A percentile compares a stretch with the other conserved stretches of the same genome.
phyloP scores from a whole-genome alignment of 2,329 filamentous ascomycete genomes.

The Paecilomyces variotii region DNA sequence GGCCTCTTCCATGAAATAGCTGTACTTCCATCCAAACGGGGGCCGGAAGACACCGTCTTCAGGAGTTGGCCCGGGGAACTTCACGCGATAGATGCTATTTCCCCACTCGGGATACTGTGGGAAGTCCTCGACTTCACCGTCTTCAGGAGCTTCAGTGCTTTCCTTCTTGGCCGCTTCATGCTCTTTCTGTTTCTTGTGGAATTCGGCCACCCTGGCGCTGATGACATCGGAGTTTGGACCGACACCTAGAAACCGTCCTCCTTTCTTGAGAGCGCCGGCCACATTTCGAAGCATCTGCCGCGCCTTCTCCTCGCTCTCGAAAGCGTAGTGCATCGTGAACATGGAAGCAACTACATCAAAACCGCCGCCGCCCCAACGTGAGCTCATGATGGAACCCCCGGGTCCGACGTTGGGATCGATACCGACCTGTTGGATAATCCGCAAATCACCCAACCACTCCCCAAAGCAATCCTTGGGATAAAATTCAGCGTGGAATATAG shows the following conservation, averaged over 20 bases:
- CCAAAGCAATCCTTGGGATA: slow-evolving; percentile 88
- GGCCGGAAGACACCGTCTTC: slow-evolving; percentile 86
- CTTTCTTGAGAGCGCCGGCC: slow-evolving; percentile 81
- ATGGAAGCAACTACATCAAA: slow-evolving; percentile 98
- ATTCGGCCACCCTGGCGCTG: slow-evolving; percentile 65
- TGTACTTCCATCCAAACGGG: slow-evolving; percentile 96
- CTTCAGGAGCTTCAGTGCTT: slow-evolving; percentile 28
- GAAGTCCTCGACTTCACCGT: slow-evolving; percentile 51
- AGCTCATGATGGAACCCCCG: slow-evolving; percentile 46
- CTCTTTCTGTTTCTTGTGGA: slow-evolving; percentile 54
- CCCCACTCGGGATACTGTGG: slow-evolving; percentile 69
- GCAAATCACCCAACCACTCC: slow-evolving; percentile 70
- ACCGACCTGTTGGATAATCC: slow-evolving; percentile 76
- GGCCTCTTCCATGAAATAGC: slow-evolving; percentile 89
- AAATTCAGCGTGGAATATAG: slow-evolving; percentile 78
- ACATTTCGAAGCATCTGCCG: slow-evolving; percentile 91
- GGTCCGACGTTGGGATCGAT: slow-evolving; percentile 67
- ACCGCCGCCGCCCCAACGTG: slow-evolving; percentile 63
- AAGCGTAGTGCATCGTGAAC: slow-evolving; percentile 99
- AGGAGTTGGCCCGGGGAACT: slow-evolving; percentile 76
- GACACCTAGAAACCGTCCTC: slow-evolving; percentile 85
- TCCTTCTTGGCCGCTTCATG: slow-evolving; percentile 33
- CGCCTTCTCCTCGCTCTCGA: slow-evolving; percentile 84
- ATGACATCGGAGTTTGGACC: slow-evolving; percentile 97
- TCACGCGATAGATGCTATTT: slow-evolving; percentile 84